These are phyloP conservation scores for Starmera pachycereana DNA, from an alignment of 805 yeast genomes.

Conservation along the genomic window DNA sequence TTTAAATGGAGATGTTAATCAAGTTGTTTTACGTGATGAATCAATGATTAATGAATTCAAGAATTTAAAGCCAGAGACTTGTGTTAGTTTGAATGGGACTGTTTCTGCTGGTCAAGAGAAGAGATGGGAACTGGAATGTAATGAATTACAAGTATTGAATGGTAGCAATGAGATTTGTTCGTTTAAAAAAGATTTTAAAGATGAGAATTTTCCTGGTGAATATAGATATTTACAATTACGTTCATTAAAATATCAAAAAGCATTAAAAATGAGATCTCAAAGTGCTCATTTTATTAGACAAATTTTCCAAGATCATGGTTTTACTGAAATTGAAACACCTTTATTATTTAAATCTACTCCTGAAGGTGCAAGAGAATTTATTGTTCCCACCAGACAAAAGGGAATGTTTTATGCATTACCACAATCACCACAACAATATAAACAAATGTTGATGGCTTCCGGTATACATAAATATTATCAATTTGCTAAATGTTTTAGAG, in stretches of 20 bases:
- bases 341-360: slow-evolving; percentile 91
- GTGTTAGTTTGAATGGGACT: slow-evolving; percentile 55
- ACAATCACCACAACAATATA: slow-evolving; percentile 97
- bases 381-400: slow-evolving; percentile 76
- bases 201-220: slow-evolving; percentile 62
- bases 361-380: slow-evolving; percentile 93
- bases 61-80: slow-evolving; percentile 59
- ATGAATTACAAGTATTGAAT: slow-evolving; percentile 47
- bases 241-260: slow-evolving; percentile 41
- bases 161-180: slow-evolving; percentile 54
- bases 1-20: slow-evolving; percentile 53
- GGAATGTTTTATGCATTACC: slow-evolving; percentile 78
- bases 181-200: slow-evolving; percentile 52
- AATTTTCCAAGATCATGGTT: slow-evolving; percentile 31
- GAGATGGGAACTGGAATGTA: slow-evolving; percentile 50
- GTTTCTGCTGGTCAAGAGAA: slow-evolving; percentile 20
- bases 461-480: slow-evolving; percentile 85
- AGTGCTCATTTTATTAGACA: slow-evolving; percentile 39
- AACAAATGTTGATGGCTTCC: slow-evolving; percentile 89
- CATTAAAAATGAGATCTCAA: slow-evolving; percentile 45
- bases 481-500: slow-evolving; percentile 89
- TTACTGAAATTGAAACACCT: slow-evolving; percentile 89
- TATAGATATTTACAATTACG: slow-evolving; percentile 76
- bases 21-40: slow-evolving; percentile 35
- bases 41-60: slow-evolving; percentile 29